Base-by-base conservation (phyloP, 352 stramenopile genomes). In the Phytopythium litorale region DNA sequence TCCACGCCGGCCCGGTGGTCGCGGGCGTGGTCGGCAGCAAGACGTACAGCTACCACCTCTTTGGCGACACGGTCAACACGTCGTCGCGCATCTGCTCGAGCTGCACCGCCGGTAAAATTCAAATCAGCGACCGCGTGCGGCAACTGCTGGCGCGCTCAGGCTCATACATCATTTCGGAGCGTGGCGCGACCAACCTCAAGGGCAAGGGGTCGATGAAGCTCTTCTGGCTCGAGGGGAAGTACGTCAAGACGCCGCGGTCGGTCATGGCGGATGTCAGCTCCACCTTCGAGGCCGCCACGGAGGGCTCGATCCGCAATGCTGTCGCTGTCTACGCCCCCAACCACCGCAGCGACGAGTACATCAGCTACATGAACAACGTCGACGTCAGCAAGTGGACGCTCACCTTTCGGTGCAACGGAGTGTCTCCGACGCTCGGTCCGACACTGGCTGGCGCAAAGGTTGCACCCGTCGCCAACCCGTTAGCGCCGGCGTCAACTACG, bases 61-160 rank as follows among this genome's bases (percentile, higher is more conserved):
- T 94, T 68, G 87, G 87, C 7, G 84, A 93, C 56, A 90, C 87
- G 2, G 87, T 93, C 46, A 96, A 93, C 70, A 91, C 80, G 28
- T 87, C 83, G 6, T 92, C 81, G 21, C 73, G 87, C 3, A 78
- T 95, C 35, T 96, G 84, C 58, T 95, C 85, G 45, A 92, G 79
- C 40, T 77, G 70, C 49, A 66, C 76, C 28, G 62, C 83, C 6
- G 80, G 82, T 0, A 85, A 76, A 37, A 88, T 93, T 56, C 84
- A 93, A 52, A 83, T 89, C 64, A 89, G 80, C 46, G 72, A 79
- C 25, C 73, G 73, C 25, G 77, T 78, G 58, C 72, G 71, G 5
- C 66, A 89, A 45, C 64, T 91, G 2, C 66, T 91, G 2, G 42
- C 58, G 23, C 73, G 73, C 1, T 84, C 73, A 0, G 81, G 76